Evolutionary conservation across 2,329 filamentous ascomycete species (phyloP).

Genomic region (Curvularia sp.): DNA sequence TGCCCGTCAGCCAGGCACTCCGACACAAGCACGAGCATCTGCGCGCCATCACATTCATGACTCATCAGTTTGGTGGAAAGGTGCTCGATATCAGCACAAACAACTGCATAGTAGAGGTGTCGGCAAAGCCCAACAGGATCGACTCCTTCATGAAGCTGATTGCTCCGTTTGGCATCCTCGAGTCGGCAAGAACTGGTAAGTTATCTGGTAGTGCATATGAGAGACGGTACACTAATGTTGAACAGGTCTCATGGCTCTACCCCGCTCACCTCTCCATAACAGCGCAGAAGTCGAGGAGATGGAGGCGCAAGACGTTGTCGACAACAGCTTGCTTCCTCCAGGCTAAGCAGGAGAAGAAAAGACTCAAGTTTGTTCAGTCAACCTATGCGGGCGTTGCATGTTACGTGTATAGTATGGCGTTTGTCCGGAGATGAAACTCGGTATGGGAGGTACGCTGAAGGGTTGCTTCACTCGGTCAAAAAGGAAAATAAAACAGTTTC

Average conservation of each 20-base stretch:
- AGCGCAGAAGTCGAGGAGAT: slow-evolving; percentile 76
- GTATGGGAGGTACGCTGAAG: slow-evolving; percentile 1
- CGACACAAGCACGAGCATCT: slow-evolving; percentile 98
- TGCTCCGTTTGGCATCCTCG: slow-evolving; percentile 91
- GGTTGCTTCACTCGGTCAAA: slow-evolving; percentile 1
- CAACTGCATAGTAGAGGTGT: slow-evolving; percentile 97
- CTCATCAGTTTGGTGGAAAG: slow-evolving; percentile 97
- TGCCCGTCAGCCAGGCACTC: slow-evolving; percentile 86
- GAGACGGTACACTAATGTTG: slow-evolving; percentile 17
- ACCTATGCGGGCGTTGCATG: slow-evolving; percentile 9
- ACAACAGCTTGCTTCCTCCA: slow-evolving; percentile 90
- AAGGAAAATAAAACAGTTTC: not conserved
- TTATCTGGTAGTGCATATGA: slow-evolving; percentile 16
- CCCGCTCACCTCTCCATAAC: slow-evolving; percentile 84
- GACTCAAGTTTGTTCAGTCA: slow-evolving; percentile 5
- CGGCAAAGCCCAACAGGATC: slow-evolving; percentile 90
- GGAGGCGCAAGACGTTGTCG: slow-evolving; percentile 93
- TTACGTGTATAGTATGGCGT: slow-evolving; percentile 18
- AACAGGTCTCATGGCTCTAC: slow-evolving; percentile 88
- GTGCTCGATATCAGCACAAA: slow-evolving; percentile 97
- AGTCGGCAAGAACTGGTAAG: slow-evolving; percentile 85
- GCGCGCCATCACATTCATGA: slow-evolving; percentile 93
- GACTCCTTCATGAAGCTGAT: slow-evolving; percentile 98
- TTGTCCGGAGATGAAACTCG: slow-evolving; percentile 4
- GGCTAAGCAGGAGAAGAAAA: slow-evolving; percentile 62